Evolutionary conservation across 2,329 filamentous ascomycete genomes (phyloP).

Genomic region (Sporothrix sp.): DNA sequence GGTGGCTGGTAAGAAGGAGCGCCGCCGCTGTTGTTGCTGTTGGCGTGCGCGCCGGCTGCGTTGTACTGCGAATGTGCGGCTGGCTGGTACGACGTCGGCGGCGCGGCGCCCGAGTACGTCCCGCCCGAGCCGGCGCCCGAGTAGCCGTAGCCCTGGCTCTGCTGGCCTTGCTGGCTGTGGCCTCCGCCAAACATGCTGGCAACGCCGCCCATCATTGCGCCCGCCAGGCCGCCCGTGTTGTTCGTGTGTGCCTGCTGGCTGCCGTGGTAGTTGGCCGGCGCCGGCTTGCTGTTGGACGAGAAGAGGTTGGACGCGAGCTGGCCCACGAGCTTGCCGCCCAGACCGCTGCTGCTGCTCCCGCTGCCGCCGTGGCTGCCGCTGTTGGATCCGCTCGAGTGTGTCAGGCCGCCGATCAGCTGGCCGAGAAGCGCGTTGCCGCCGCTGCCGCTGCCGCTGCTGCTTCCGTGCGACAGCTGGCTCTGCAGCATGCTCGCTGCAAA

Average conservation of each 20-base stretch:
- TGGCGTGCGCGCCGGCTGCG: constrained; percentile 1
- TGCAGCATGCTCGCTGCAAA: constrained; percentile 51
- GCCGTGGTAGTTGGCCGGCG: constrained; percentile 40
- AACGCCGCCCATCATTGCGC: constrained; percentile 45
- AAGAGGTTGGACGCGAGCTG: constrained; percentile 48
- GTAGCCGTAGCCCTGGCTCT: constrained; percentile 54
- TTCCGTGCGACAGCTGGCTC: constrained; percentile 34
- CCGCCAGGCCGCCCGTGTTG: constrained; percentile 39
- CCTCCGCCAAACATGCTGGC: constrained; percentile 43
- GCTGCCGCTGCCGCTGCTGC: constrained; percentile 25
- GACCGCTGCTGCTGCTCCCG: constrained; percentile 28
- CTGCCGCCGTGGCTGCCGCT: constrained; percentile 23
- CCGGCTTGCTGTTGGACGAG: constrained; percentile 39
- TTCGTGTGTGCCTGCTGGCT: constrained; percentile 32
- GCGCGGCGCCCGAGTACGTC: constrained; percentile 53
- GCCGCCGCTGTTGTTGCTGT: neutral
- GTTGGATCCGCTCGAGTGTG: constrained; percentile 23
- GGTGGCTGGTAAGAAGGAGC: neutral
- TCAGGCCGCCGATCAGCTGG: constrained; percentile 36
- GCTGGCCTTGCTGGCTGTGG: constrained; percentile 27
- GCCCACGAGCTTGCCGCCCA: constrained; percentile 45
- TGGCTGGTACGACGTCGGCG: constrained; percentile 50
- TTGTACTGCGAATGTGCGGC: constrained; percentile 21
- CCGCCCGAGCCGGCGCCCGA: constrained; percentile 44
- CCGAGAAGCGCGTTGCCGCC: constrained; percentile 36